phyloP scores from a whole-genome alignment of 805 yeast genomes.

The Saccharomycopsis microspora region DNA sequence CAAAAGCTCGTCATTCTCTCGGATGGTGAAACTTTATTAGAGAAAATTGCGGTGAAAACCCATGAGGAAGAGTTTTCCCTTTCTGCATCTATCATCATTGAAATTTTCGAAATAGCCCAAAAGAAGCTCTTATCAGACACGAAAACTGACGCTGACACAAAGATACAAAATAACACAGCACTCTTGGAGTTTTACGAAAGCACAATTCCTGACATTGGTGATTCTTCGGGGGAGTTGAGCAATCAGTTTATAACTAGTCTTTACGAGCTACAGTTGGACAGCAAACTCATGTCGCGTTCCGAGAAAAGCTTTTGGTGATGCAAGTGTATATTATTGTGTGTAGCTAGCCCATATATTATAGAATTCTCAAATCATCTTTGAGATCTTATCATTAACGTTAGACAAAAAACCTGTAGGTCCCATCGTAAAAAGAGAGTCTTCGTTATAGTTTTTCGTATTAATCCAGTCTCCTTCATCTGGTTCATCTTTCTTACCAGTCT shows the following conservation, averaged over 20 bases:
- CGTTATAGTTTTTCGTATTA: conserved; percentile 15
- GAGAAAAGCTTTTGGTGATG: background rate
- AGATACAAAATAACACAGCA: too few species aligned
- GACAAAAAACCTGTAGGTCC: conserved; percentile 16
- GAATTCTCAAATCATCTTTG: conserved; percentile 10
- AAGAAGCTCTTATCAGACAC: too few species aligned
- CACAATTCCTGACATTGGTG: too few species aligned
- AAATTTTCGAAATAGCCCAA: too few species aligned
- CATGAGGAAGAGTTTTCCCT: too few species aligned
- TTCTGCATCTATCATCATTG: too few species aligned
- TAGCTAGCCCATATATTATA: background rate
- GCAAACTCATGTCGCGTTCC: background rate
- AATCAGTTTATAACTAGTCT: background rate
- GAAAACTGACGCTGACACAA: too few species aligned
- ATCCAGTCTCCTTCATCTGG: conserved; percentile 12
- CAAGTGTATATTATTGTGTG: background rate
- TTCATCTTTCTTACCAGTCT: background rate
- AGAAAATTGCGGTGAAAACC: too few species aligned
- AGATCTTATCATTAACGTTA: conserved; percentile 15
- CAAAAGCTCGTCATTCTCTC: too few species aligned
- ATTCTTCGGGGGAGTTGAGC: too few species aligned
- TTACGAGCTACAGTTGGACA: background rate
- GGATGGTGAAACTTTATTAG: too few species aligned
- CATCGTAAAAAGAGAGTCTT: conserved; percentile 14
- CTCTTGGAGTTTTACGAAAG: too few species aligned